These are phyloP conservation scores for Scedosporium boydii DNA, from an alignment of 2,329 filamentous ascomycete species.

Conservation along the genomic window DNA sequence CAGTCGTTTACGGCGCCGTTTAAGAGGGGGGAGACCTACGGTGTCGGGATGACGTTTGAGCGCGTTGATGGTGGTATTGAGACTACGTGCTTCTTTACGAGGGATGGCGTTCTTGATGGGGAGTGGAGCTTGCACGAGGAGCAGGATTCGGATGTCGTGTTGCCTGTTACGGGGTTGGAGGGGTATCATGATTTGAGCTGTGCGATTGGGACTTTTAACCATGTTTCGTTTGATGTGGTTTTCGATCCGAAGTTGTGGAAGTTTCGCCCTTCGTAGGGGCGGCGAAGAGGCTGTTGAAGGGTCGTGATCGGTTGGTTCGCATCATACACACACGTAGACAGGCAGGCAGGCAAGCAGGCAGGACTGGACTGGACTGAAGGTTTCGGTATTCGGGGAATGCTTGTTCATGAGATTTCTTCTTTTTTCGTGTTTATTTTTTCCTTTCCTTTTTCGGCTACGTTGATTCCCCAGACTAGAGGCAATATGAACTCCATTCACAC, in stretches of 20 bases:
- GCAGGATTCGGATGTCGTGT: slow-evolving; percentile 51
- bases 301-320: neutral
- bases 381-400: neutral
- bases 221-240: slow-evolving; percentile 57
- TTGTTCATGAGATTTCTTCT: neutral
- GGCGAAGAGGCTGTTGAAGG: neutral
- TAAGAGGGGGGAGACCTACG: slow-evolving; percentile 54
- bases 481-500: neutral
- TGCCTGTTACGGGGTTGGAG: slow-evolving; percentile 57
- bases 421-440: neutral
- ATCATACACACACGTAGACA: too few relatives aligned
- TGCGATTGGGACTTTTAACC: slow-evolving; percentile 61
- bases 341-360: too few relatives aligned
- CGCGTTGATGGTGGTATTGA: slow-evolving; percentile 28
- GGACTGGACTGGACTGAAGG: neutral
- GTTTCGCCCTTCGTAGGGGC: slow-evolving; percentile 24
- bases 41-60: slow-evolving; percentile 59
- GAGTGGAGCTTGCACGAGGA: slow-evolving; percentile 70
- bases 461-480: neutral
- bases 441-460: neutral
- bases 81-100: slow-evolving; percentile 60
- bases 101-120: slow-evolving; percentile 49
- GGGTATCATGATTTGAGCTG: slow-evolving; percentile 63
- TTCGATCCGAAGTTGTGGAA: slow-evolving; percentile 52
- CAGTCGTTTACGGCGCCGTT: slow-evolving; percentile 58